Evolutionary conservation across 441 rosid species (phyloP).

Genomic region (Erodium moschatum): DNA sequence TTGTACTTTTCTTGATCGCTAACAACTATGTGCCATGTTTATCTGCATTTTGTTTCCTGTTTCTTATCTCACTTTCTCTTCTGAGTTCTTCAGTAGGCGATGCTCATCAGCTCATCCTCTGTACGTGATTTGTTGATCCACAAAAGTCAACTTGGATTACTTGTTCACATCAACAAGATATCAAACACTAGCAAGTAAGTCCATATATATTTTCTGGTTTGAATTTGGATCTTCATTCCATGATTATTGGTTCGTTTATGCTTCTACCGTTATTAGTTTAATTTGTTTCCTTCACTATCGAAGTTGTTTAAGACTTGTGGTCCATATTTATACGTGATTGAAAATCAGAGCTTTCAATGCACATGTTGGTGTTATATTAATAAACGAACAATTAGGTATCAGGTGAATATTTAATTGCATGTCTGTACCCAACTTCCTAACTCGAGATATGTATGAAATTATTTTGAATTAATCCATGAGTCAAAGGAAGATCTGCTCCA

Average conservation of each 20-base stretch:
- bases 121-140: background rate
- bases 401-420: background rate
- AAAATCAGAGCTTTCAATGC: background rate
- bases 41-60: no score
- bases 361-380: background rate
- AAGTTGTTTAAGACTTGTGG: no score
- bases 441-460: no score
- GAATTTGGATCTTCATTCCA: background rate
- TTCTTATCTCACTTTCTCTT: background rate
- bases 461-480: background rate
- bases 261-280: background rate
- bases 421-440: background rate
- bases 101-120: background rate
- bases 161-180: background rate
- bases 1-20: background rate
- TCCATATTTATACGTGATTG: background rate
- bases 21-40: no score
- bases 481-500: background rate
- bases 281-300: no score
- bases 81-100: background rate
- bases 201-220: background rate
- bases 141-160: background rate
- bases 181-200: background rate
- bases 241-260: background rate
- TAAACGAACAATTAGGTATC: background rate